Percentiles rank a stretch among this genome's conserved stretches.
phyloP scores from a whole-genome alignment of 768 basidiomycete species.

The Podaxis carcinomalis region DNA sequence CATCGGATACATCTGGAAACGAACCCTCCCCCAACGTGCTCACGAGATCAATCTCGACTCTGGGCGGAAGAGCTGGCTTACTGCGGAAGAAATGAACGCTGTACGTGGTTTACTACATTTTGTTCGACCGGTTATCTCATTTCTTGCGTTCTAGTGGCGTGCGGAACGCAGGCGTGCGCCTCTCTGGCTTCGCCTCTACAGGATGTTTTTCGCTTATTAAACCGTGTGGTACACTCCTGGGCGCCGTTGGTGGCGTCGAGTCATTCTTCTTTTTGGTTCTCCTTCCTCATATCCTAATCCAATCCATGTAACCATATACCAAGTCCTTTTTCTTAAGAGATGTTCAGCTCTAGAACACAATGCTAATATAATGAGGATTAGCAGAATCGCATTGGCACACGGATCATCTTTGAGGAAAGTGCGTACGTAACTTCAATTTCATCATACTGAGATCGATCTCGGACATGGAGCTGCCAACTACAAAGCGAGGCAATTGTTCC shows the following conservation, averaged over 20 bases:
- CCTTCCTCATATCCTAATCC: background rate
- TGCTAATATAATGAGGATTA: background rate
- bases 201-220: slow-evolving; percentile 37
- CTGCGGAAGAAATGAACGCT: slow-evolving; percentile 39
- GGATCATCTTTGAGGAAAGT: background rate
- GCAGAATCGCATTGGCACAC: background rate
- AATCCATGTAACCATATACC: background rate
- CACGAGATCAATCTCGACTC: slow-evolving; percentile 40
- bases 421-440: background rate
- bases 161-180: slow-evolving; percentile 35
- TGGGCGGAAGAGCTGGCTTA: slow-evolving; percentile 44
- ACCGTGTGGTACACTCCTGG: background rate
- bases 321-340: background rate
- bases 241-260: background rate
- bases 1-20: slow-evolving; percentile 36
- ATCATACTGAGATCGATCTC: background rate
- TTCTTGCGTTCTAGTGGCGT: slow-evolving; percentile 25
- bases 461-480: background rate
- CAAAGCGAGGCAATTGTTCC: background rate
- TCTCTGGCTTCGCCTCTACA: slow-evolving; percentile 30
- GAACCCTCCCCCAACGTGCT: slow-evolving; percentile 30
- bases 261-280: background rate
- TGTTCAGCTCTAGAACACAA: background rate
- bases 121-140: background rate
- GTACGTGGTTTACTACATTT: slow-evolving; percentile 17